phyloP scores from a whole-genome alignment of 768 basidiomycete species.

The Tricholoma furcatifolium region DNA sequence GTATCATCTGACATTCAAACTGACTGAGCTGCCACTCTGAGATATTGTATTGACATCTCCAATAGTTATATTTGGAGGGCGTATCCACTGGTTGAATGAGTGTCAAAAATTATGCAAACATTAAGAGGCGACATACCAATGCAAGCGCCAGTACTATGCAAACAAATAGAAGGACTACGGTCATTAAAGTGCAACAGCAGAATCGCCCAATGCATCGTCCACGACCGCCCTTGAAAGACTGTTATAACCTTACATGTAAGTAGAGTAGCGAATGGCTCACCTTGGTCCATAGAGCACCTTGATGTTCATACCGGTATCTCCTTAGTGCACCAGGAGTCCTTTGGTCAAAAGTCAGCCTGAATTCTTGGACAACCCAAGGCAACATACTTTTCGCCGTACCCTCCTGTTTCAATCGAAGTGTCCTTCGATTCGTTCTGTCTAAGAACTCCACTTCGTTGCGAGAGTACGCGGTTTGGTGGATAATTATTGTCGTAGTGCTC shows the following conservation, averaged over 20 bases:
- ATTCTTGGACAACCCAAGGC: not conserved
- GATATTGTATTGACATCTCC: conserved; percentile 44
- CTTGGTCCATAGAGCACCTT: conserved; percentile 70
- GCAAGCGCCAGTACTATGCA: conserved; percentile 66
- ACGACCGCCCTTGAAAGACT: conserved; percentile 51
- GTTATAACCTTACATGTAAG: conserved; percentile 1
- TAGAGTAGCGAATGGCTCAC: conserved; percentile 27
- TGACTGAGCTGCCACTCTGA: conserved; percentile 44
- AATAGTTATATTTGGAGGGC: conserved; percentile 67
- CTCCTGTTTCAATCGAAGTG: conserved; percentile 1
- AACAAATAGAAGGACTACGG: conserved; percentile 58
- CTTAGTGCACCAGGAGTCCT: conserved; percentile 44
- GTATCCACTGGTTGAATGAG: conserved; percentile 57
- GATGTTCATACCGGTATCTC: conserved; percentile 53
- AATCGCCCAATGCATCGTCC: conserved; percentile 64
- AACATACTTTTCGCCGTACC: conserved; percentile 12
- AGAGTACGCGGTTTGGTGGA: conserved; percentile 23
- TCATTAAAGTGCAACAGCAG: conserved; percentile 75
- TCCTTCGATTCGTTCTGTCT: conserved; percentile 13
- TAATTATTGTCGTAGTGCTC: conserved; percentile 28
- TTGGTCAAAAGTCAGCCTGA: not conserved
- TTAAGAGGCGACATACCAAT: conserved; percentile 46
- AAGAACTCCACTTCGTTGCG: conserved; percentile 16
- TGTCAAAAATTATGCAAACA: conserved; percentile 1
- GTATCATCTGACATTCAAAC: conserved; percentile 11